phyloP scores from a whole-genome alignment of 257 asterid species.

The Jasminum sambac region DNA sequence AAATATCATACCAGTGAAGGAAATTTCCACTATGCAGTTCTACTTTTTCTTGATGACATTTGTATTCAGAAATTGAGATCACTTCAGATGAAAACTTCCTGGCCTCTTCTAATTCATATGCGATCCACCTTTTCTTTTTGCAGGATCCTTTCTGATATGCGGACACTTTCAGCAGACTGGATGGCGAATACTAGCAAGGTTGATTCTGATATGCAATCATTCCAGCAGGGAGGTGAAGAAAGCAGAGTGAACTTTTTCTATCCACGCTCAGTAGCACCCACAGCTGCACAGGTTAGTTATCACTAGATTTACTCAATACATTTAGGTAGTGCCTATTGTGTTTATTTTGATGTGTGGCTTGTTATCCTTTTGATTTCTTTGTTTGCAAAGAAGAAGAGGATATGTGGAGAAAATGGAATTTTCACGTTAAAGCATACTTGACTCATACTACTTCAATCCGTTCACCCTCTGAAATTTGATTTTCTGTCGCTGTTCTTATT shows the following conservation, averaged over 20 bases:
- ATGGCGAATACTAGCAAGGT: slow-evolving; percentile 94
- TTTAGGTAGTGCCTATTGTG: slow-evolving; percentile 16
- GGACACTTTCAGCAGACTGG: slow-evolving; percentile 99
- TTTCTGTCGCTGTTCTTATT: slow-evolving; percentile 9
- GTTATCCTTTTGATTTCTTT: slow-evolving; percentile 4
- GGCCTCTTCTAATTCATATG: background rate
- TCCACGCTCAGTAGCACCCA: slow-evolving; percentile 97
- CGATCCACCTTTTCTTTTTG: slow-evolving; percentile 32
- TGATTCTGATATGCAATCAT: slow-evolving; percentile 74
- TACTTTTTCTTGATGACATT: background rate
- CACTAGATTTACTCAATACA: slow-evolving; percentile 15
- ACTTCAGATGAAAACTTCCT: background rate
- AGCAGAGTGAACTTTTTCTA: slow-evolving; percentile 72
- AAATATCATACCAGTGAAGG: background rate
- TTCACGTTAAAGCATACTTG: slow-evolving; percentile 2
- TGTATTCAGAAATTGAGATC: background rate
- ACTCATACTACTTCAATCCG: background rate
- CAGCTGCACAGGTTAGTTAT: slow-evolving; percentile 88
- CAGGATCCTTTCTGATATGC: slow-evolving; percentile 99
- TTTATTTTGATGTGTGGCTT: background rate
- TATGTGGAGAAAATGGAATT: slow-evolving; percentile 9
- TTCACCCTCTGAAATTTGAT: slow-evolving; percentile 6
- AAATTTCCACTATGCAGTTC: background rate
- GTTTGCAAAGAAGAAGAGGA: slow-evolving; percentile 7
- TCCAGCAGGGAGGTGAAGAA: slow-evolving; percentile 87